Conservation (phyloP, 495 filamentous ascomycete species). For the Poronia punctata region DNA sequence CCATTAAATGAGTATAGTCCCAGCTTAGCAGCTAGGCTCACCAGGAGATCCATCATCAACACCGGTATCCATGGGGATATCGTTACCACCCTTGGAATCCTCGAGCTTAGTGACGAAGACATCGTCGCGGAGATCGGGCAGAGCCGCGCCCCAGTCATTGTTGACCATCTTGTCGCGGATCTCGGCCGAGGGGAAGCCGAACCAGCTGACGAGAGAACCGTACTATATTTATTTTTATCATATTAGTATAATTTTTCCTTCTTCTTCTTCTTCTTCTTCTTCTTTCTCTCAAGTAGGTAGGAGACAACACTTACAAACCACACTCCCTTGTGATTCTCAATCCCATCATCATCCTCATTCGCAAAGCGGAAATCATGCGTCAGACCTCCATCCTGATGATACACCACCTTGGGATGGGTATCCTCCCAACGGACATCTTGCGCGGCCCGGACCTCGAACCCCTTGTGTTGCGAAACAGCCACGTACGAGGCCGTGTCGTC, state of each 20-base stretch:
- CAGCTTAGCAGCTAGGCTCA: too few species aligned
- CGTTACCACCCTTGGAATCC: background rate
- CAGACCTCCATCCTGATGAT: constrained; percentile 21
- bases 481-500: constrained; percentile 13
- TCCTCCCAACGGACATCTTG: constrained; percentile 12
- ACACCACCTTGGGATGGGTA: constrained; percentile 24
- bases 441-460: constrained; percentile 9
- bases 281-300: background rate
- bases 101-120: constrained; percentile 1
- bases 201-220: background rate
- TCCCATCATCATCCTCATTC: constrained; percentile 11
- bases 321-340: constrained; percentile 11
- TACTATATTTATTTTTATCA: background rate
- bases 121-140: constrained; percentile 4
- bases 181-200: constrained; percentile 4
- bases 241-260: background rate
- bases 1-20: too few species aligned
- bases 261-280: background rate
- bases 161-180: constrained; percentile 9
- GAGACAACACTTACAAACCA: constrained; percentile 11
- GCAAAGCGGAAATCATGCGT: constrained; percentile 26
- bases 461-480: constrained; percentile 14
- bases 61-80: constrained; percentile 2
- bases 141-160: constrained; percentile 8
- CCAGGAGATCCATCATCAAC: background rate